Evolutionary conservation across 192 early-diverging fungal genomes (phyloP).

Genomic region (Borealophlyctis nickersoniae): DNA sequence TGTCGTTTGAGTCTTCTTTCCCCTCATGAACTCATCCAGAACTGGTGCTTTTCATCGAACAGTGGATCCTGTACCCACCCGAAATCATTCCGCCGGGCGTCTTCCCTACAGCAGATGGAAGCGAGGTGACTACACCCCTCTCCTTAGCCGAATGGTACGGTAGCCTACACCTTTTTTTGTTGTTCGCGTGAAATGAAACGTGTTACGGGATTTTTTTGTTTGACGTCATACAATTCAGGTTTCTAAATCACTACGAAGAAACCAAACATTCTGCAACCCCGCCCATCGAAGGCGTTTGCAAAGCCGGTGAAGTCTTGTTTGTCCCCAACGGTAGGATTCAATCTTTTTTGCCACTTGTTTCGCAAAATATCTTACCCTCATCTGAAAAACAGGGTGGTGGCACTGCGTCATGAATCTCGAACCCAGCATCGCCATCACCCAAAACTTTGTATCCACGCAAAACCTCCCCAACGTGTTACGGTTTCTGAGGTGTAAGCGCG

Average conservation of each 20-base stretch:
- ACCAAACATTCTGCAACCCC: conserved; percentile 34
- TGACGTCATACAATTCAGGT: conserved; percentile 23
- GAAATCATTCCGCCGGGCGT: conserved; percentile 66
- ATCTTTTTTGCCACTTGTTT: background rate
- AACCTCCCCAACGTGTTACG: conserved; percentile 52
- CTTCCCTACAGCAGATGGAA: conserved; percentile 59
- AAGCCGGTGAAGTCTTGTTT: conserved; percentile 67
- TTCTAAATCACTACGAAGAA: conserved; percentile 58
- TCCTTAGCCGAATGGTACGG: conserved; percentile 69
- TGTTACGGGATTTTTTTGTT: background rate
- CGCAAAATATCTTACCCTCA: background rate
- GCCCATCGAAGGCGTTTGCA: conserved; percentile 61
- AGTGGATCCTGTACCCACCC: conserved; percentile 71
- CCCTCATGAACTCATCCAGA: background rate
- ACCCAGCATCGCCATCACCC: conserved; percentile 66
- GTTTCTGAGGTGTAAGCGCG: conserved; percentile 45
- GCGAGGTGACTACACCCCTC: conserved; percentile 68
- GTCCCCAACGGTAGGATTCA: conserved; percentile 54
- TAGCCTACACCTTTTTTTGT: background rate
- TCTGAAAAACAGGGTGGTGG: conserved; percentile 55
- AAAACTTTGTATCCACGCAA: conserved; percentile 64
- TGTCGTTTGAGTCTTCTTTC: background rate
- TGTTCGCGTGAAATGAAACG: background rate
- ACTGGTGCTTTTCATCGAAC: no score
- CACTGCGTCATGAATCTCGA: conserved; percentile 72